Evolutionary conservation across 129 eudicot species (phyloP), one percentile per base, ranked within the genome.

Genomic region (Chrysanthemum makinoi): DNA sequence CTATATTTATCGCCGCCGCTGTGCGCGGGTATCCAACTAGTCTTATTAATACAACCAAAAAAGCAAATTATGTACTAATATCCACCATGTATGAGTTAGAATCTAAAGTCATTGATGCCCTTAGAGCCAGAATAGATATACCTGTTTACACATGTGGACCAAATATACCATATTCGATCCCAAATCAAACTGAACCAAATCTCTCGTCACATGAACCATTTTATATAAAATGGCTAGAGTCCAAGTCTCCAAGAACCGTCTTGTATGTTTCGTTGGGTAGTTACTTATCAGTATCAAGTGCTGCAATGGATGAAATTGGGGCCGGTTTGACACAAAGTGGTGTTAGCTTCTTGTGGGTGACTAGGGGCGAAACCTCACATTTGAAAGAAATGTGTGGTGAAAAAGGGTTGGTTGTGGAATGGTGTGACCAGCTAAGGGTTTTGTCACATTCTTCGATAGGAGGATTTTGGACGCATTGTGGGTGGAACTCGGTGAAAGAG

Each of bases 401-500:
- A 9, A 20, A 15, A 6, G 89, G 89, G 44, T 4, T 72, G 63
- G 73, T 78, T 33, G 77, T 78, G 20, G 77, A 72, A 10, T 78
- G 91, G 91, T 86, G 91, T 72, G 88, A 86, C 30, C 91, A 86
- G 24, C 52, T 86, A 61, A 65, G 52, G 74, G 86, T 83, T 28
- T 65, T 86, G 65, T 73, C 52, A 15, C 88, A 86, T 68, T 44
- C 82, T 30, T 63, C 83, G 0, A 24, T 81, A 0, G 93, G 89
- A 1, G 93, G 89, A 5, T 81, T 84, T 75, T 84, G 77, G 85
- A 66, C 86, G 5, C 88, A 83, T 13, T 86, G 88, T 53, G 88
- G 93, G 26, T 87, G 93, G 93, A 87, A 87, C 59, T 87, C 93
- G 1, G 83, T 84, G 6, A 80, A 79, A 47, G 92, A 86, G 44